A percentile compares a stretch with the other conserved stretches of the same genome.
These are phyloP conservation scores for Babesia divergens DNA, from an alignment of 169 alveolate species.

Conservation along the genomic window DNA sequence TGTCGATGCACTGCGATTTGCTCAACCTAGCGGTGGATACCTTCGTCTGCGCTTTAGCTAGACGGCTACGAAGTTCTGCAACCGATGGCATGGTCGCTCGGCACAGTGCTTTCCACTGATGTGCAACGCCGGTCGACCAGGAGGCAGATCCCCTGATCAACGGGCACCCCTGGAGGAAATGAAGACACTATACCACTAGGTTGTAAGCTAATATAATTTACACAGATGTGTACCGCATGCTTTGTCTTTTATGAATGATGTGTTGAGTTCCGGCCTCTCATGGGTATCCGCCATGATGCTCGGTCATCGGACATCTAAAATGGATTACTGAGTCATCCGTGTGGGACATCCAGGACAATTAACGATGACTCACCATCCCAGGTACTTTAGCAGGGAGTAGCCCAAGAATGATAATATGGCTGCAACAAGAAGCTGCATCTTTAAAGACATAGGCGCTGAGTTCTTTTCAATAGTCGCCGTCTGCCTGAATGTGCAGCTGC, in stretches of 20 bases:
- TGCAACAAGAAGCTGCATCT: constrained; percentile 43
- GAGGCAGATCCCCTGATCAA: background rate
- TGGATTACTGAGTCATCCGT: too few relatives aligned
- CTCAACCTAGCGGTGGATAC: constrained; percentile 39
- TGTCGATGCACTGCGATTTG: constrained; percentile 58
- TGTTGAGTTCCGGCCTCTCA: too few relatives aligned
- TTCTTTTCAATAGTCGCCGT: constrained; percentile 41
- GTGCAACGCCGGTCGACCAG: background rate
- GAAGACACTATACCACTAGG: too few relatives aligned
- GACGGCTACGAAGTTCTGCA: constrained; percentile 51
- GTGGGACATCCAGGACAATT: too few relatives aligned
- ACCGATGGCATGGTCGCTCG: constrained; percentile 38
- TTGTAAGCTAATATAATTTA: too few relatives aligned
- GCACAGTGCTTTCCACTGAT: background rate
- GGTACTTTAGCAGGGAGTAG: constrained; percentile 12
- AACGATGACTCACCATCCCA: constrained; percentile 24
- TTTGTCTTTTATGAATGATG: too few relatives aligned
- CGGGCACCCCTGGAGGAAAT: background rate
- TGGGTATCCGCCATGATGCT: too few relatives aligned
- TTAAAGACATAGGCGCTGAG: constrained; percentile 15
- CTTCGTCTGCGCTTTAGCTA: constrained; percentile 54
- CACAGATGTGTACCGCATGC: too few relatives aligned
- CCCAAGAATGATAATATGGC: constrained; percentile 17
- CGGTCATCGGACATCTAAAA: too few relatives aligned
- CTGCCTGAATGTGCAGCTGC: constrained; percentile 38